A percentile compares a stretch with the other conserved stretches of the same genome.
Conservation (phyloP, 176 grass and related monocot species). For the Zea luxurians region DNA sequence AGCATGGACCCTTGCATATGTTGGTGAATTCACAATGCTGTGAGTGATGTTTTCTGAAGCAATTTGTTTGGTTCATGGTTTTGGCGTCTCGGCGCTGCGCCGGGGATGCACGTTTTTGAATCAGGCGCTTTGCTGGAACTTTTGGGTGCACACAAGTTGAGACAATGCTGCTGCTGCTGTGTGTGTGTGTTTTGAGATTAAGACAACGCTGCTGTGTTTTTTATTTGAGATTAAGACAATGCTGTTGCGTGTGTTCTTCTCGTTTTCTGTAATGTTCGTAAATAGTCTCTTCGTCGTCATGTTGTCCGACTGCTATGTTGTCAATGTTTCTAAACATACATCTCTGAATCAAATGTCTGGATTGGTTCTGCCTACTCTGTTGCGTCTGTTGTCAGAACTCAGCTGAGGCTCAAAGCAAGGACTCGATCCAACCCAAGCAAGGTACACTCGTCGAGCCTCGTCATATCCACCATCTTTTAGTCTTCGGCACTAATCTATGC, state of each 20-base stretch:
- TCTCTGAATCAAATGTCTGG: constrained; percentile 7
- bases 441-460: neutral
- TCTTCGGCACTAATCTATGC: neutral
- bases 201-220: neutral
- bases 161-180: neutral
- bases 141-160: constrained; percentile 20
- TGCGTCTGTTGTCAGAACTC: neutral
- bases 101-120: constrained; percentile 18
- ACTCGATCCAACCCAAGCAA: neutral
- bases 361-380: neutral
- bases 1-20: neutral
- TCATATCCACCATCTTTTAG: neutral
- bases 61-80: neutral
- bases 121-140: constrained; percentile 16
- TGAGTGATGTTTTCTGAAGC: constrained; percentile 28
- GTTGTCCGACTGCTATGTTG: neutral
- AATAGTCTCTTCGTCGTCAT: constrained; percentile 6
- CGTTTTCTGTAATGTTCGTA: constrained; percentile 37
- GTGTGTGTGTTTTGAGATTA: neutral
- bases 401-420: neutral
- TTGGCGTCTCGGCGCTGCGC: neutral
- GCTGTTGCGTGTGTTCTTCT: constrained; percentile 13
- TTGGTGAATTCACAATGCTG: neutral
- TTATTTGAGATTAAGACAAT: neutral
- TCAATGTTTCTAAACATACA: neutral